phyloP scores from a whole-genome alignment of 2,329 filamentous ascomycete genomes.

The Monosporascus cannonballus region DNA sequence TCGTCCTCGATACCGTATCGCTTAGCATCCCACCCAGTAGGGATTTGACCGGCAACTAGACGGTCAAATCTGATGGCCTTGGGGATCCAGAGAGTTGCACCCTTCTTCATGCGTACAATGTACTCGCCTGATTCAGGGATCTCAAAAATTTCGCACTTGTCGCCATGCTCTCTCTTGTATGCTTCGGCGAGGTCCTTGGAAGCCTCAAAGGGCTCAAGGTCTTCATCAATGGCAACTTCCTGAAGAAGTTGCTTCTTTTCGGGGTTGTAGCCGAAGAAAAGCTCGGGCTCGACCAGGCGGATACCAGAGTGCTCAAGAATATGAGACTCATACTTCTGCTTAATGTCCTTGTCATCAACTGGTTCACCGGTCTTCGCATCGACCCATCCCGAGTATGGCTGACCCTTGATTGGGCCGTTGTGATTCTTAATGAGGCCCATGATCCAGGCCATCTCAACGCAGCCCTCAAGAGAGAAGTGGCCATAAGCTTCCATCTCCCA shows the following conservation, averaged over 20 bases:
- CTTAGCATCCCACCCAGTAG: conserved; percentile 95
- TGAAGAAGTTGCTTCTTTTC: conserved; percentile 98
- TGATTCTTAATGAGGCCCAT: conserved; percentile 99
- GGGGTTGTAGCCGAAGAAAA: conserved; percentile 95
- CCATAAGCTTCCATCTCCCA: conserved; percentile 99
- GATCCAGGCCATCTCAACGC: conserved; percentile 99
- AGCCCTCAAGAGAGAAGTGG: conserved; percentile 94
- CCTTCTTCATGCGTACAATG: conserved; percentile 91
- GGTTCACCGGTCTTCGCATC: conserved; percentile 91
- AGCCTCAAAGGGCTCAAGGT: conserved; percentile 92
- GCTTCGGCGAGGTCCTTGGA: conserved; percentile 97
- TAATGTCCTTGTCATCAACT: conserved; percentile 96
- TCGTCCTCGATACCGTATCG: conserved; percentile 95
- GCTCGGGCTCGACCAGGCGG: conserved; percentile 92
- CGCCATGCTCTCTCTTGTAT: conserved; percentile 94
- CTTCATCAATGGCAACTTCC: conserved; percentile 95
- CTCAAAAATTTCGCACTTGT: conserved; percentile 97
- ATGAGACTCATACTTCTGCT: conserved; percentile 93
- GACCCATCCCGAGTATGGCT: conserved; percentile 95
- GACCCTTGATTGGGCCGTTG: conserved; percentile 92
- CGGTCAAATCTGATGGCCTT: conserved; percentile 97
- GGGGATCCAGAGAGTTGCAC: conserved; percentile 88
- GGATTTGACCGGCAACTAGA: conserved; percentile 93
- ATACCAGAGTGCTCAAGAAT: conserved; percentile 97
- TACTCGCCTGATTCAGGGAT: conserved; percentile 90